phyloP scores from a whole-genome alignment of 331 rosid species.

The Ulmus americana region DNA sequence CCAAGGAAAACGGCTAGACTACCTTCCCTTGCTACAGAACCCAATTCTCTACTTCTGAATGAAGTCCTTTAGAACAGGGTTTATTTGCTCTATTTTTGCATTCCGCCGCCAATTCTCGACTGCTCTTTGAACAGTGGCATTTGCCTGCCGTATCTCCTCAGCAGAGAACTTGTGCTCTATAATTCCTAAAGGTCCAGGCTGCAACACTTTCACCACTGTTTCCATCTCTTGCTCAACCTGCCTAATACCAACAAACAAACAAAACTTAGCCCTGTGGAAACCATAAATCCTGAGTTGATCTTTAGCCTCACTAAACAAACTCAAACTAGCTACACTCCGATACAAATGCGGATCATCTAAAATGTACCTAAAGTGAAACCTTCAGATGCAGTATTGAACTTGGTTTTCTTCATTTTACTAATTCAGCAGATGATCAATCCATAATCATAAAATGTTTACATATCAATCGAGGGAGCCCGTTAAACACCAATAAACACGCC shows the following conservation, averaged over 20 bases:
- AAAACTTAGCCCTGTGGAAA: not conserved
- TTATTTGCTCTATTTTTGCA: constrained; percentile 37
- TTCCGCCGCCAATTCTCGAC: constrained; percentile 63
- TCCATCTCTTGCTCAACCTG: constrained; percentile 82
- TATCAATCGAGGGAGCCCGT: too few relatives aligned
- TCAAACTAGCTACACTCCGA: too few relatives aligned
- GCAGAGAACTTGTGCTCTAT: constrained; percentile 77
- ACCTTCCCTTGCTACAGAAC: not conserved
- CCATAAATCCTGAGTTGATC: not conserved
- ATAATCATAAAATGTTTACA: too few relatives aligned
- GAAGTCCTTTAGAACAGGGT: constrained; percentile 40
- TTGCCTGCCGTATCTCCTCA: constrained; percentile 56
- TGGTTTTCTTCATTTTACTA: too few relatives aligned
- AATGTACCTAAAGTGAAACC: too few relatives aligned
- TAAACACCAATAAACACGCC: too few relatives aligned
- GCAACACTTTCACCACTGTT: constrained; percentile 72
- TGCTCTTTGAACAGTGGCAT: constrained; percentile 50
- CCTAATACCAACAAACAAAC: constrained; percentile 17
- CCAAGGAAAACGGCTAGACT: constrained; percentile 2
- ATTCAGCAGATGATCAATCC: too few relatives aligned
- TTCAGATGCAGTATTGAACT: too few relatives aligned
- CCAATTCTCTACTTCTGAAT: constrained; percentile 32
- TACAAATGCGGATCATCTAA: too few relatives aligned
- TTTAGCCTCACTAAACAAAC: constrained; percentile 4
- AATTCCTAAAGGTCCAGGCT: constrained; percentile 93